Evolutionary conservation across 768 basidiomycete genomes (phyloP), one percentile per base, ranked within the genome.

Genomic region (Auriscalpium orientale): DNA sequence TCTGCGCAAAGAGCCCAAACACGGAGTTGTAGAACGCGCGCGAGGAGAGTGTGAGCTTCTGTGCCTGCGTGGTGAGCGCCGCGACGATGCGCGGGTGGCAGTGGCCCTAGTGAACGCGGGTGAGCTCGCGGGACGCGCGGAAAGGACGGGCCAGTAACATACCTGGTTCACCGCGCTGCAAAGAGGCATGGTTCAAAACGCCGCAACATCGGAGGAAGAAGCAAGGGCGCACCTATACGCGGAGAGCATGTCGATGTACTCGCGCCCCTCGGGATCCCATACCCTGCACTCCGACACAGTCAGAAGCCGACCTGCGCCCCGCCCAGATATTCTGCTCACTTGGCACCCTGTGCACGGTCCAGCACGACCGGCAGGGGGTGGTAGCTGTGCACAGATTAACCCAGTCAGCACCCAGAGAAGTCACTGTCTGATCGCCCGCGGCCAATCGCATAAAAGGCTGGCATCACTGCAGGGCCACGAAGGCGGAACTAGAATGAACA

Each of bases 161-260:
- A 84, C 86, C 78, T 95, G 92, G 70, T 94, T 94, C 54, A 93
- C 89, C 45, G 91, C 90, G 34, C 90, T 92, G 63, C 22, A 51
- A 44, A 50, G 5, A 13, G 20, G 55, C 43, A 5, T 35, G 37
- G 20, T 16, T 38, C 52, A 58, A 51, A 62, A 52, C 46, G 43
- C 28, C 37, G 56, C 20, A 38, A 55, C 40, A 48, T 33, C 46
- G 13, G 56, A 49, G 13, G n/a, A 48, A 37, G n/a, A 49, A 22
- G 45, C 10, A 46, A 56, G 56, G 16, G 75, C 87, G 75, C 68
- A 95, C 91, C 91, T 95, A 74, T 98, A 98, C 33, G 97, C 97
- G 46, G 91, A 91, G 18, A 99, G 79, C 91, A 98, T 97, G 67
- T 99, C 97, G 59, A 98, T 93, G 73, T 97, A 99, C 67, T 94